Conservation (phyloP, 768 basidiomycete genomes). For the Podaxis pistillaris region DNA sequence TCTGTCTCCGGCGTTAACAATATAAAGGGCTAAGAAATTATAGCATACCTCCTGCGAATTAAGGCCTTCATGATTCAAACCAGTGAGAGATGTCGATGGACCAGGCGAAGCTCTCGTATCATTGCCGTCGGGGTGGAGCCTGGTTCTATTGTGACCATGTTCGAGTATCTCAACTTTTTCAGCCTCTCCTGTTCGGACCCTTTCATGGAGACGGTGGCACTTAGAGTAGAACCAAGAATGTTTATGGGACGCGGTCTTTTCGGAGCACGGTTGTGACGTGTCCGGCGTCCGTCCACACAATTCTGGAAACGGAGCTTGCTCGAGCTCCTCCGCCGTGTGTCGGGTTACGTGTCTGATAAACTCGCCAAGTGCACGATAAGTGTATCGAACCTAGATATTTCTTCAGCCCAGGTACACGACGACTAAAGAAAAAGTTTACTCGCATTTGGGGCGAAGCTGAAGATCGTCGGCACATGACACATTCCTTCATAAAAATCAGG, state of each 20-base stretch:
- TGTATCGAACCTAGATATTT: conserved; percentile 50
- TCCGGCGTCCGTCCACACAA: conserved; percentile 18
- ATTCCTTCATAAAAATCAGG: conserved; percentile 41
- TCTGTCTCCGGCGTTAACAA: background rate
- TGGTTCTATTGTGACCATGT: background rate
- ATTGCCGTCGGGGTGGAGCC: background rate
- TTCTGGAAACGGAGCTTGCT: conserved; percentile 47
- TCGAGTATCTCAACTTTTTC: background rate
- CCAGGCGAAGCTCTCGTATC: background rate
- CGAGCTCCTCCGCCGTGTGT: conserved; percentile 33
- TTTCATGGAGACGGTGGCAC: background rate
- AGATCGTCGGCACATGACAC: conserved; percentile 74
- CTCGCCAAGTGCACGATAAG: conserved; percentile 56
- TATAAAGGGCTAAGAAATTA: background rate
- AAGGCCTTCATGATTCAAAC: background rate
- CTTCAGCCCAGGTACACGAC: background rate
- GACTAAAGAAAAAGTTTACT: conserved; percentile 19
- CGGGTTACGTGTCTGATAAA: conserved; percentile 55
- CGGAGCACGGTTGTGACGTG: conserved; percentile 19
- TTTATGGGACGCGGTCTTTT: background rate
- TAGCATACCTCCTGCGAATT: background rate
- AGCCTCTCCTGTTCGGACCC: background rate
- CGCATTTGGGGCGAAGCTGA: conserved; percentile 62
- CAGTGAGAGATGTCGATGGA: background rate
- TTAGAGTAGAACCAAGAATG: background rate